Evolutionary conservation across 352 stramenopile species (phyloP), one percentile per base, ranked within the genome.

Genomic region (Phytopythium aichiense): DNA sequence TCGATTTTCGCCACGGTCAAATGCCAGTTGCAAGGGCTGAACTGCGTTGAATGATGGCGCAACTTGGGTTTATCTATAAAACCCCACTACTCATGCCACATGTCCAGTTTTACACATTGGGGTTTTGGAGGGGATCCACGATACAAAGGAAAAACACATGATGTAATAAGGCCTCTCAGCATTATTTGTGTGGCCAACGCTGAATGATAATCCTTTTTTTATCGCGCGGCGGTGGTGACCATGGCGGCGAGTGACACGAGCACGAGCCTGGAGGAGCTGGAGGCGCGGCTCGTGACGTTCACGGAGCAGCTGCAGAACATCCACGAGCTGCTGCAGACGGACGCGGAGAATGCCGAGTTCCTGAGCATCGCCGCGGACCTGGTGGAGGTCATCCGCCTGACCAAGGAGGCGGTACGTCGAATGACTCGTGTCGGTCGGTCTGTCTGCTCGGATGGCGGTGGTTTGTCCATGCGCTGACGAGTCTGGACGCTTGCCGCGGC

Each of bases 371-470:
- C 86, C 13, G 74, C 80, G 43, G 86, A 94, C 61, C 81, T 94
- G 30, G 75, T 89, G 22, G 86, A 94, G 60, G 86, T 94, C 55
- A 92, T 94, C 59, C 78, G 75, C n/a, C 79, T 94, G 56, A 94
- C 86, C 28, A 87, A 90, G 60, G 81, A 92, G 71, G 88, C 86
- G 81, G 81, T 92, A 55, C 20, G 58, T 42, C 8, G 2, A 38
- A 4, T 13, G 33, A 9, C 7, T 38, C 33, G 33, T 22, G 31
- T 1, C 31, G 11, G 37, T 35, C 42, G 13, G 42, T 37, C 9
- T 5, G 53, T 28, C 30, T 22, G 35, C 25, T 50, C 20, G 22
- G 16, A 23, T 22, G 22, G 33, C 3, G 20, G 35, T 31, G 30
- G 33, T 9, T 38, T 38, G 11, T 5, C 15, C 46, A 4, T n/a